phyloP scores from a whole-genome alignment of 805 yeast species.

The Candida sakaeoensis region DNA sequence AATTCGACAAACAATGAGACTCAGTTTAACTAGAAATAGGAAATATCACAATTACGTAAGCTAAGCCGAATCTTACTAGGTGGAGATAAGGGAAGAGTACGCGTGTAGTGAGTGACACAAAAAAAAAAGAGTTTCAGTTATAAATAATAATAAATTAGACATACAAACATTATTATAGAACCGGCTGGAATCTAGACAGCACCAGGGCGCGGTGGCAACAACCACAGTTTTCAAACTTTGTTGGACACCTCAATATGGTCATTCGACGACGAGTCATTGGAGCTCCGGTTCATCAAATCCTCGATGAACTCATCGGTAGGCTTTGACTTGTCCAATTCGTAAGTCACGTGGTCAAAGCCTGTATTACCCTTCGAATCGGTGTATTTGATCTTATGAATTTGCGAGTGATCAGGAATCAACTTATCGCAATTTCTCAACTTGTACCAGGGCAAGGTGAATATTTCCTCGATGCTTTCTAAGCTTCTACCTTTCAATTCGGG shows the following conservation, averaged over 20 bases:
- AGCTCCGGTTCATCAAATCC: constrained; percentile 5
- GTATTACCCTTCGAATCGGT: constrained; percentile 14
- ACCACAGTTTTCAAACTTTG: background rate
- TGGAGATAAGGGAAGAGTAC: too few species aligned
- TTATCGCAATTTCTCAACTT: constrained; percentile 46
- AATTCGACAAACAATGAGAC: too few species aligned
- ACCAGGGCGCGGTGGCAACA: background rate
- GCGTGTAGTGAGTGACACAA: too few species aligned
- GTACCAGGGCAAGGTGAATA: constrained; percentile 53
- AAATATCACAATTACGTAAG: too few species aligned
- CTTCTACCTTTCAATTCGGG: constrained; percentile 47
- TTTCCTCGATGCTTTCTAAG: constrained; percentile 46
- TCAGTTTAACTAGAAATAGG: too few species aligned
- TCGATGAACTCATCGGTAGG: constrained; percentile 13
- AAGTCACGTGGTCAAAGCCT: constrained; percentile 11
- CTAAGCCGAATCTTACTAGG: too few species aligned
- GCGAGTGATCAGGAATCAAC: constrained; percentile 49
- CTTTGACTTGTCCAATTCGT: constrained; percentile 9
- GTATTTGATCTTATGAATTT: constrained; percentile 26
- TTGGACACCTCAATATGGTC: constrained; percentile 3
- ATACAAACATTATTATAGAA: too few species aligned
- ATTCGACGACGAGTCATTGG: background rate
- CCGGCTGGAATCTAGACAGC: too few species aligned
- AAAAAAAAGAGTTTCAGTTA: too few species aligned
- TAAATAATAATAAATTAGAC: too few species aligned